phyloP scores from a whole-genome alignment of 176 grass and related monocot genomes.

The Raddia distichophylla region DNA sequence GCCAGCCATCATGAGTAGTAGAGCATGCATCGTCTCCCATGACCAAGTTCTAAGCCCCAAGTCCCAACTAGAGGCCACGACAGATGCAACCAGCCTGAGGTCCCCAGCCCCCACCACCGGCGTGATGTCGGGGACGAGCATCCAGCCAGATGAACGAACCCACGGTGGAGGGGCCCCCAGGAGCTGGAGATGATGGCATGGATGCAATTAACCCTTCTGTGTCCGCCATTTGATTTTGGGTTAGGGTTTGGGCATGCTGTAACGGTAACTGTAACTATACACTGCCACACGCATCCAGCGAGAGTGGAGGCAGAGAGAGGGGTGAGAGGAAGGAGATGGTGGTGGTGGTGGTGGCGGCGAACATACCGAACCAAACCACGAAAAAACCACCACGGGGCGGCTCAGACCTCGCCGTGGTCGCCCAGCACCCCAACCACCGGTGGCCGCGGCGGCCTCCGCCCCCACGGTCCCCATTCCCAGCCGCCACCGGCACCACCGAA shows the following conservation, averaged over 20 bases:
- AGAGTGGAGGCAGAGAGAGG: neutral
- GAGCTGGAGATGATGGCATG: neutral
- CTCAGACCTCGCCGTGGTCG: conserved; percentile 19
- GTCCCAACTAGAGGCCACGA: neutral
- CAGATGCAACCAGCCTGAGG: neutral
- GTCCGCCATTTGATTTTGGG: neutral
- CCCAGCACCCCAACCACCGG: neutral
- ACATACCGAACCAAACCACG: neutral
- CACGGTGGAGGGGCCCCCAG: neutral
- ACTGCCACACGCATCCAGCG: neutral
- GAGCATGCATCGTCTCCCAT: neutral
- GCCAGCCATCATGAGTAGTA: neutral
- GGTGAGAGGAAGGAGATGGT: neutral
- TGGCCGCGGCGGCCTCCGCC: neutral
- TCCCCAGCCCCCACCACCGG: neutral
- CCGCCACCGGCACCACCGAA: neutral
- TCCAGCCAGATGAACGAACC: neutral
- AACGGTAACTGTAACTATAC: neutral
- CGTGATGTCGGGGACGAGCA: neutral
- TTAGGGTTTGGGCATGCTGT: neutral
- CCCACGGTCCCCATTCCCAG: too few species aligned
- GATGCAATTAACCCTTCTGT: too few species aligned
- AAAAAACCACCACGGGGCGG: neutral
- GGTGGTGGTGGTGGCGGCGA: neutral
- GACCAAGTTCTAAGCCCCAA: neutral